Evolutionary conservation across 2,329 filamentous ascomycete genomes (phyloP), one percentile per base, ranked within the genome.

Genomic region (Neofusicoccum cordaticola): DNA sequence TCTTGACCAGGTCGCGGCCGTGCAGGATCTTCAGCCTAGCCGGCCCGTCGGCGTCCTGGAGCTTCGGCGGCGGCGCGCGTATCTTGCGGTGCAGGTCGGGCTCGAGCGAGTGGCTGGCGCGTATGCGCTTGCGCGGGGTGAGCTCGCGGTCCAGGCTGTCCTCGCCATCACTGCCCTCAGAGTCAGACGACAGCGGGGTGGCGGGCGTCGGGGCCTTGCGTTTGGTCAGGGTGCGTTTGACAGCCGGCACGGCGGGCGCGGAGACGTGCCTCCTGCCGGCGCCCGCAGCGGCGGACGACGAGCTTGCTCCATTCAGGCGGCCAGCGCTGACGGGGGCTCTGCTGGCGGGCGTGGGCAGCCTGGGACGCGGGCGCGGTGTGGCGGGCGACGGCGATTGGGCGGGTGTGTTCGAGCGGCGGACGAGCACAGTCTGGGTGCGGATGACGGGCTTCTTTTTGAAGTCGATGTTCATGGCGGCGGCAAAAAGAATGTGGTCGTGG

Each of bases 1-100:
- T 78, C 34, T 74, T 71, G 12, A 79, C 79, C 66, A 81, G 75
- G 39, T 79, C 71, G 39, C 76, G 71, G 35, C 80, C 78, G 65
- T 81, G 79, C 53, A 80, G 74, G 31, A 79, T 67, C 44, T 62
- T 68, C 19, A 69, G 68, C 44, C 69, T 37, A 13, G 51, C 66
- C 22, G 67, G 66, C 34, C 50, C 62, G 17, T 67, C 66, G 56
- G 68, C 69, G 9, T 64, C 52, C 2, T 61, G 65, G 12, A 9
- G 51, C 56, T 39, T 64, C 67, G 34, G 67, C 67, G 27, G 62
- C 62, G 41, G 65, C 52, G 44, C 13, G 42, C 66, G 70, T 65
- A 78, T 73, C 65, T 74, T 69, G 52, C 76, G 65, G 60, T 69
- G 71, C 64, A 69, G 56, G 65, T 78, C 75, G 12, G 75, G 76